These are phyloP conservation scores for Odontarrhena argentea DNA, from an alignment of 345 rosid genomes.

Conservation along the genomic window DNA sequence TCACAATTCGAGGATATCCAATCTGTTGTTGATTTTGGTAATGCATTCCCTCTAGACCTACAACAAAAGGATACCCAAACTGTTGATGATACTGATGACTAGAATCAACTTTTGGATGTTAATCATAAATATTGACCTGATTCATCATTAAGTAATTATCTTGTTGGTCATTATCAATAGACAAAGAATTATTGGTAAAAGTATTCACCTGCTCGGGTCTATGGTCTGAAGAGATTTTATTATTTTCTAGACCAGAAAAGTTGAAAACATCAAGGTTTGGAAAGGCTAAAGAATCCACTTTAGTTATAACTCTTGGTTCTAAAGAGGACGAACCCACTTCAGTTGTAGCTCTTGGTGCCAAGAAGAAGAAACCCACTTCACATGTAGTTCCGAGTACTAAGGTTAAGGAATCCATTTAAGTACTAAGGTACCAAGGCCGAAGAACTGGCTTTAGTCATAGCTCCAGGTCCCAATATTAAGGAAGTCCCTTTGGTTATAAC, in stretches of 20 bases:
- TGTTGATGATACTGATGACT: no score
- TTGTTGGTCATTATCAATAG: conserved; percentile 17
- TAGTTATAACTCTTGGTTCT: not conserved
- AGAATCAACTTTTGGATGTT: no score
- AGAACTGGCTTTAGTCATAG: no score
- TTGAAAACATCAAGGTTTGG: no score
- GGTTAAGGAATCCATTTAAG: no score
- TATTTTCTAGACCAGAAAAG: not conserved
- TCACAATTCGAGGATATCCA: not conserved
- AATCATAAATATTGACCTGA: not conserved
- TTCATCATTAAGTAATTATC: conserved; percentile 2
- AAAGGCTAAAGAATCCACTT: conserved; percentile 4
- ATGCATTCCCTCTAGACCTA: no score
- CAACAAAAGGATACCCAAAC: no score
- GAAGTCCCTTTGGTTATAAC: not conserved
- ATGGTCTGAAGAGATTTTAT: no score
- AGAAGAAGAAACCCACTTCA: no score
- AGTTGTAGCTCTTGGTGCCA: not conserved
- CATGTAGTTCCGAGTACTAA: not conserved
- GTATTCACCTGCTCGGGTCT: not conserved
- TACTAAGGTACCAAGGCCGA: no score
- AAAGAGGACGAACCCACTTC: conserved; percentile 21
- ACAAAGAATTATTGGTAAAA: not conserved
- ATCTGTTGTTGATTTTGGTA: not conserved
- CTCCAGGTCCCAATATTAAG: no score